These are phyloP conservation scores for Geotrichum ghanense DNA, from an alignment of 805 yeast species.

Conservation along the genomic window DNA sequence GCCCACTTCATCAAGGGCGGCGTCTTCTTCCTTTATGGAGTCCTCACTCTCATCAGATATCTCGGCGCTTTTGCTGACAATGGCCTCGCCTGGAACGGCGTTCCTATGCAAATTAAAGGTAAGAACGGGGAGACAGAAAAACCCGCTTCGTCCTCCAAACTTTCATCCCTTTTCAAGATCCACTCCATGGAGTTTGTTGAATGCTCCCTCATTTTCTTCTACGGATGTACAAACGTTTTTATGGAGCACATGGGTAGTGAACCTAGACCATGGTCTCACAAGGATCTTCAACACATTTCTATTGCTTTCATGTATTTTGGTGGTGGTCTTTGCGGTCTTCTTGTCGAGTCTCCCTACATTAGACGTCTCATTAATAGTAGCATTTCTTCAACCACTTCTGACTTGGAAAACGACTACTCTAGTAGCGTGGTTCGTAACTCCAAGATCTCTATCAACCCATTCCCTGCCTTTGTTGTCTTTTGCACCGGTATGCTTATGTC, in stretches of 20 bases:
- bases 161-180: constrained; percentile 6
- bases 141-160: constrained; percentile 1
- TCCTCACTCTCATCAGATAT: constrained; percentile 74
- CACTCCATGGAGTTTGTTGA: constrained; percentile 75
- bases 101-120: constrained; percentile 13
- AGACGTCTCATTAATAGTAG: constrained; percentile 17
- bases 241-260: constrained; percentile 74
- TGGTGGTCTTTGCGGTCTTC: constrained; percentile 81
- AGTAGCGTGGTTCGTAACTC: constrained; percentile 10
- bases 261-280: constrained; percentile 80
- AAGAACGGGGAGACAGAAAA: neutral
- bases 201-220: constrained; percentile 66
- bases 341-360: constrained; percentile 47
- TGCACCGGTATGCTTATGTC: constrained; percentile 98
- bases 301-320: constrained; percentile 90
- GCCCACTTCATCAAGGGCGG: constrained; percentile 98
- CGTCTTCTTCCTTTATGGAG: constrained; percentile 66
- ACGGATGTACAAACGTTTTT: constrained; percentile 83
- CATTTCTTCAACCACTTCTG: constrained; percentile 9
- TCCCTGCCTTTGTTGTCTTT: constrained; percentile 85
- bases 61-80: constrained; percentile 64
- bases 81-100: constrained; percentile 87
- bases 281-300: constrained; percentile 81
- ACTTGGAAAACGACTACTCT: constrained; percentile 7
- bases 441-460: constrained; percentile 76